Base-by-base conservation (phyloP, 1,284 basidiomycete species). In the Leccinum discolor region DNA sequence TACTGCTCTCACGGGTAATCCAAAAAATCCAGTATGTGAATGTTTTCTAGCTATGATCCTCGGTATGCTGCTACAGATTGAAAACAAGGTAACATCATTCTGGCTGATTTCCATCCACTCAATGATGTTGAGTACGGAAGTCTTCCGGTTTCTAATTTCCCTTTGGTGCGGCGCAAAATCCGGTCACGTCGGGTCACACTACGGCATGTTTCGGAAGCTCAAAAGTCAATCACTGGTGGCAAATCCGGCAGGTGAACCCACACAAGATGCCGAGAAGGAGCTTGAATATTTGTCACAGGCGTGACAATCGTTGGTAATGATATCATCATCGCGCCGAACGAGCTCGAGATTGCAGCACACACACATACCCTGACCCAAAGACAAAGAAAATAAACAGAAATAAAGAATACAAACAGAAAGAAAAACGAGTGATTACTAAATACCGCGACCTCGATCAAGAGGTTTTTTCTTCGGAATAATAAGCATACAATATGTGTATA, bases 371-470 rank as follows among this genome's bases (percentile, higher is more conserved):
- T 35, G 35, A 35, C 35, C 35, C 11, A 35, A 35, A 35, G 35
- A 35, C 35, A 35, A 35, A 35, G 35, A 35, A 35, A 35, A 35
- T 35, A 35, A 35, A 35, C 0, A 35, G 35, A 35, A 35, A 35
- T 35, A 35, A 40, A 42, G 11, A 71, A 58, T 69, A 70, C 7
- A 16, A 8, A 23, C 21, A 50, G 32, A 23, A 23, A 1, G 10
- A 0, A 7, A 50, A 35, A 35, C 44, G 29, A 69, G 54, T 69
- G 60, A 21, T 57, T 32, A 52, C 42, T 44, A 54, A 54, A 54
- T 54, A 54, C 52, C 21, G 8, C 21, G 14, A 54, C 52, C 40
- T 59, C 69, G 57, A 52, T 66, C 50, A 38, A 52, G 35, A 54
- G 32, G 18, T 54, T 54, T 23, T 54, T 14, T 54, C 52, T 54